Evolutionary conservation across 805 yeast species (phyloP).

Genomic region (Blastobotrys parvus): DNA sequence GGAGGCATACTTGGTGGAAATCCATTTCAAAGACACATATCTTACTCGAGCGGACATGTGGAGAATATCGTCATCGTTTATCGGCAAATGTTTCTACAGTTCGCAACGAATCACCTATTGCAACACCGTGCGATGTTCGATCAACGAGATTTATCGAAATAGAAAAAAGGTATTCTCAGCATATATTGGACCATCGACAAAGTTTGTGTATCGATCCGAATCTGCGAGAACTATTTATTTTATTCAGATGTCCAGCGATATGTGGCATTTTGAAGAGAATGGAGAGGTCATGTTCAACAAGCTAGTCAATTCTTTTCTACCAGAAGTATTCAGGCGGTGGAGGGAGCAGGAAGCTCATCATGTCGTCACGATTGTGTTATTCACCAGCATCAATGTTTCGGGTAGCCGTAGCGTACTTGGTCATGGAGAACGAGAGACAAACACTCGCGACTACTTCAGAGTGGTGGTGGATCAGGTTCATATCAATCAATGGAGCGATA

Average conservation of each 20-base stretch:
- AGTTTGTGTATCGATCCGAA: conserved; percentile 81
- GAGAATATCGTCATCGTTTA: conserved; percentile 57
- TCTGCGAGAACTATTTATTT: conserved; percentile 76
- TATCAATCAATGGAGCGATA: conserved; percentile 80
- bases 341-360: conserved; percentile 81
- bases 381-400: conserved; percentile 64
- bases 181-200: conserved; percentile 63
- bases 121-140: conserved; percentile 53
- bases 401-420: conserved; percentile 30
- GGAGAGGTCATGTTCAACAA: conserved; percentile 93
- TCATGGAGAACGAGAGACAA: conserved; percentile 63
- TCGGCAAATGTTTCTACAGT: conserved; percentile 55
- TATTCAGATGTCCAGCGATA: conserved; percentile 84
- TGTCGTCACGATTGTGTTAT: conserved; percentile 77
- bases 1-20: conserved; percentile 77
- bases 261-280: conserved; percentile 97
- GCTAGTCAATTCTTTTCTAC: conserved; percentile 84
- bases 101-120: conserved; percentile 59
- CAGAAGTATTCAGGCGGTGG: conserved; percentile 84
- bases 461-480: conserved; percentile 94
- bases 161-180: conserved; percentile 71
- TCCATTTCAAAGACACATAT: conserved; percentile 70
- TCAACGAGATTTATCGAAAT: conserved; percentile 53
- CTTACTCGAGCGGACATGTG: conserved; percentile 91
- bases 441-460: conserved; percentile 72